phyloP scores from a whole-genome alignment of 2,329 filamentous ascomycete genomes.

The Fusarium xyrophilum region DNA sequence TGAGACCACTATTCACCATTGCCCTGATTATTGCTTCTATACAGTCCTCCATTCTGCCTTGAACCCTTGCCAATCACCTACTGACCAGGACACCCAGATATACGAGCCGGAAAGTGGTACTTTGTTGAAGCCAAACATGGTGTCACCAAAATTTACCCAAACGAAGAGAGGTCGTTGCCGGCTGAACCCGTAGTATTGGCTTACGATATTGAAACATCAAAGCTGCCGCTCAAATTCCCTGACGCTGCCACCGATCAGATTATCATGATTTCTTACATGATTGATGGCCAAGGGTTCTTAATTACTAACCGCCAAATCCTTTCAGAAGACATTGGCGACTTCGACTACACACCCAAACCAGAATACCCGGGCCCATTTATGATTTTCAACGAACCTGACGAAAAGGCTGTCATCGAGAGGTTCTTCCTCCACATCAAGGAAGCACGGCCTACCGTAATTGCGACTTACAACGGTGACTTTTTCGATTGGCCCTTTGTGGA shows the following conservation, averaged over 20 bases:
- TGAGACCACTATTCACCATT: slow-evolving; percentile 95
- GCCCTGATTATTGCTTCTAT: slow-evolving; percentile 68
- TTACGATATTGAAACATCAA: slow-evolving; percentile 99
- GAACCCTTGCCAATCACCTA: background rate
- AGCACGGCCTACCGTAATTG: slow-evolving; percentile 92
- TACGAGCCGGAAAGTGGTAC: slow-evolving; percentile 97
- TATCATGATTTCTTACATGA: slow-evolving; percentile 99
- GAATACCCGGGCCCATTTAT: slow-evolving; percentile 96
- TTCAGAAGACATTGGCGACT: slow-evolving; percentile 95
- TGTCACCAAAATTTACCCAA: slow-evolving; percentile 78
- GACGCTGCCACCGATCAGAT: slow-evolving; percentile 94
- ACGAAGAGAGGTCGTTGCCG: slow-evolving; percentile 86
- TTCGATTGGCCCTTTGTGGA: slow-evolving; percentile 99
- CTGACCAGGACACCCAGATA: slow-evolving; percentile 64
- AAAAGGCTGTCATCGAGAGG: slow-evolving; percentile 84
- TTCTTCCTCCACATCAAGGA: slow-evolving; percentile 98
- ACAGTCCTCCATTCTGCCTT: background rate
- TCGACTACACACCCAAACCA: slow-evolving; percentile 96
- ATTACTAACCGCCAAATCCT: slow-evolving; percentile 99
- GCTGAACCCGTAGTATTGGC: slow-evolving; percentile 98
- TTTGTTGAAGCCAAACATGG: slow-evolving; percentile 94
- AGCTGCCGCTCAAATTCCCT: slow-evolving; percentile 94
- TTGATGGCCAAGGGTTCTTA: slow-evolving; percentile 95
- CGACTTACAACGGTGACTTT: slow-evolving; percentile 99
- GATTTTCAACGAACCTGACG: slow-evolving; percentile 97